These are phyloP conservation scores for Fusarium sp. DNA, from an alignment of 2,329 filamentous ascomycete species.

Conservation along the genomic window DNA sequence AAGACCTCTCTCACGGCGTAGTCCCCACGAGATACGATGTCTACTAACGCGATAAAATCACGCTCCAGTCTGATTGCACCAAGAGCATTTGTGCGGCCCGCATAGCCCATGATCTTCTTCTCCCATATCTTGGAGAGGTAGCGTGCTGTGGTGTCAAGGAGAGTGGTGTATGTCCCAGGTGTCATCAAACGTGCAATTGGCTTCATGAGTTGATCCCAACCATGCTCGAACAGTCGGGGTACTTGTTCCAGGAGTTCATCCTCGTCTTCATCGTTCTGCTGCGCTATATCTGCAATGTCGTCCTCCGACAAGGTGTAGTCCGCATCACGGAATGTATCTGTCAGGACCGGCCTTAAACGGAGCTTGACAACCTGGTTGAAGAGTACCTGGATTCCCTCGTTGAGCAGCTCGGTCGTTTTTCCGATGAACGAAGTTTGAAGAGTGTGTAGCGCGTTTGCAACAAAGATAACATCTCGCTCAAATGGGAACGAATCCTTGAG, in stretches of 20 bases:
- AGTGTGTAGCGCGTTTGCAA: slow-evolving; percentile 72
- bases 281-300: slow-evolving; percentile 66
- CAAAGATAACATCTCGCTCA: slow-evolving; percentile 75
- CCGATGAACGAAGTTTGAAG: slow-evolving; percentile 77
- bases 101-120: slow-evolving; percentile 85
- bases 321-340: slow-evolving; percentile 89
- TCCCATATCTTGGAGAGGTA: slow-evolving; percentile 84
- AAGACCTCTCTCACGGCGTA: slow-evolving; percentile 85
- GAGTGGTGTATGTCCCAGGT: slow-evolving; percentile 75
- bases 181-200: slow-evolving; percentile 89
- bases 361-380: slow-evolving; percentile 89
- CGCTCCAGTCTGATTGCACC: slow-evolving; percentile 86
- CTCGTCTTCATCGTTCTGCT: slow-evolving; percentile 64
- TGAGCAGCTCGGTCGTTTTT: slow-evolving; percentile 84
- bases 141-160: slow-evolving; percentile 77
- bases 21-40: slow-evolving; percentile 72
- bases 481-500: slow-evolving; percentile 81
- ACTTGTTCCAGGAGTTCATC: slow-evolving; percentile 73
- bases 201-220: slow-evolving; percentile 86
- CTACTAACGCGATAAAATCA: slow-evolving; percentile 81
- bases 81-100: slow-evolving; percentile 80
- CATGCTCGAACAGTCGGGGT: slow-evolving; percentile 80
- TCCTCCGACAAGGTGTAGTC: slow-evolving; percentile 80
- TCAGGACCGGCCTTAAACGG: slow-evolving; percentile 83
- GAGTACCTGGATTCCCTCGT: slow-evolving; percentile 84